A percentile compares a stretch with the other conserved stretches of the same genome.
phyloP scores from a whole-genome alignment of 202 grass and related monocot species.

The Schoenoplectus triqueter region DNA sequence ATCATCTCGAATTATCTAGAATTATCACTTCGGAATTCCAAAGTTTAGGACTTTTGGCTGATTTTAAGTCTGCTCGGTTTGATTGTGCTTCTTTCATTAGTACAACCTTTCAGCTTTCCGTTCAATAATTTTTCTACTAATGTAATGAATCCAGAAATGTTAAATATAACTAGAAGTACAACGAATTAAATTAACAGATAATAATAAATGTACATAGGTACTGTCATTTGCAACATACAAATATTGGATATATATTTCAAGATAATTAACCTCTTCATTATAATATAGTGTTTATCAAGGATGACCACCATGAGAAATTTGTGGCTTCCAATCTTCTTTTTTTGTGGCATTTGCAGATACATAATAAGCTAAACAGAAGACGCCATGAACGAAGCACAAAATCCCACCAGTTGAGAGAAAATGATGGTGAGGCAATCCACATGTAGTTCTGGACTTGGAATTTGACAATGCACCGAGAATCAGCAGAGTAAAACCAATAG shows the following conservation, averaged over 20 bases:
- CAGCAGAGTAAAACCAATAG: conserved; percentile 59
- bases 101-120: too few relatives aligned
- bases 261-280: neutral
- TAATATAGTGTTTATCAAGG: conserved; percentile 19
- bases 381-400: conserved; percentile 77
- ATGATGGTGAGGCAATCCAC: conserved; percentile 54
- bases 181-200: neutral
- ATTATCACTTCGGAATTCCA: too few relatives aligned
- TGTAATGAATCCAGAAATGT: neutral
- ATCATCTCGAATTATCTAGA: too few relatives aligned
- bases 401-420: conserved; percentile 77
- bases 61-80: too few relatives aligned
- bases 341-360: conserved; percentile 62
- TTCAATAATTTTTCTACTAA: too few relatives aligned
- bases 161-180: neutral
- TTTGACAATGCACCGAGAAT: conserved; percentile 78
- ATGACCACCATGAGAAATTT: conserved; percentile 38
- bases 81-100: too few relatives aligned
- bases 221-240: neutral
- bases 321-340: conserved; percentile 46
- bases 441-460: conserved; percentile 52
- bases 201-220: neutral
- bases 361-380: conserved; percentile 71
- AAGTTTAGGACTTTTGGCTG: too few relatives aligned
- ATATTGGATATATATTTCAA: neutral